Evolutionary conservation across 106 monocot genomes (phyloP), one percentile per base, ranked within the genome.

Genomic region (Hemerocallis citrina): DNA sequence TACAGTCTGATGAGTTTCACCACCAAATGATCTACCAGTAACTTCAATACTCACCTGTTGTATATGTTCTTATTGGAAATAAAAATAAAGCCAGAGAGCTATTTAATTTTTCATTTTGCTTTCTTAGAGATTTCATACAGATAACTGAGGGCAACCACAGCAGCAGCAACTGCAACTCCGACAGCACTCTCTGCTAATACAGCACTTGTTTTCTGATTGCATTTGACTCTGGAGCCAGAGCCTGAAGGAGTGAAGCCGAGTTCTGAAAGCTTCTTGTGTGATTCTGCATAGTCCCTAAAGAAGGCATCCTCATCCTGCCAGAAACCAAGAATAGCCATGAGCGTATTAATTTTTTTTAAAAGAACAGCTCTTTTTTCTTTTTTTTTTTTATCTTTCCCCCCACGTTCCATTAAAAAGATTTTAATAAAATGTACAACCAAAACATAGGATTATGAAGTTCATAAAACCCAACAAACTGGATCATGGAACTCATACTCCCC

Each of bases 231-330:
- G 15, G 64, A 36, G 14, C 40, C 50, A 4, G 36, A 10, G 17
- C 25, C 21, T 7, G 52, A 72, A 23, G 95, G 78, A 38, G 77
- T 78, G 64, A 92, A 98, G 11, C 98, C 98, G 3, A 92, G 88
- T 52, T 98, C 98, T 4, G 98, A 98, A 10, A 92, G 84, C 47
- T 92, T 92, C 80, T 85, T 98, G 67, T 98, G 98, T 5, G 98
- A 92, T 56, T 83, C 88, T 8, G 92, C 98, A 34, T 98, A 98
- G 63, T 98, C 98, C 47, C 62, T 92, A 73, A 92, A 92, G 46
- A 98, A 98, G 16, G 85, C 58, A 33, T 98, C 98, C 68, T 98
- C 98, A 47, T 98, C 92, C 98, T 98, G 74, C 52, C 43, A 43
- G 45, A 46, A 42, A 28, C 22, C 39, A 9, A 52, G 14, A 21